Conservation (phyloP, 2,329 filamentous ascomycete species). For the Lachnellula occidentalis region DNA sequence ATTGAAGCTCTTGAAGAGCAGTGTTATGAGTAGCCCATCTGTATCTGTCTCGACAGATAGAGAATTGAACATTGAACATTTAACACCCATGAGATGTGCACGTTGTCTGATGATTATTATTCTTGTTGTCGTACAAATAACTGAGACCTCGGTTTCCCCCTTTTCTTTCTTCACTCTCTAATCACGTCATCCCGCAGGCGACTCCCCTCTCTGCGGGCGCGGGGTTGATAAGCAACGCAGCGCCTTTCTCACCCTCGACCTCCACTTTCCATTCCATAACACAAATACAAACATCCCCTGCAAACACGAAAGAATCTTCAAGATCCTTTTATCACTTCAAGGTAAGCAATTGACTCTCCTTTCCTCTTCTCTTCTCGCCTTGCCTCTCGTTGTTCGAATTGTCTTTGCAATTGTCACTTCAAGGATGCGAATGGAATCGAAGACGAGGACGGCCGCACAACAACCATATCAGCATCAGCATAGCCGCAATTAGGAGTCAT, state of each 20-base stretch:
- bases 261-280: too few relatives aligned
- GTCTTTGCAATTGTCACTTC: not conserved
- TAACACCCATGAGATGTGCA: not conserved
- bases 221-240: slow-evolving; percentile 2
- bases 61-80: not conserved
- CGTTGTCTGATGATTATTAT: not conserved
- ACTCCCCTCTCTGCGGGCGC: not conserved
- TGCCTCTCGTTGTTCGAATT: not conserved
- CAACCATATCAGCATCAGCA: not conserved
- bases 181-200: not conserved
- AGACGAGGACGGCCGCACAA: not conserved
- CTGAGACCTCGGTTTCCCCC: not conserved
- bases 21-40: not conserved
- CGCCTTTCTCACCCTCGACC: not conserved
- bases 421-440: not conserved
- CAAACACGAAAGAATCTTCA: not conserved
- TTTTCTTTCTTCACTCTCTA: not conserved
- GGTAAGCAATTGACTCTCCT: not conserved
- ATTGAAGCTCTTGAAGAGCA: not conserved
- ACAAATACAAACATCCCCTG: not conserved
- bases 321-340: not conserved
- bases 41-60: not conserved
- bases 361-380: not conserved
- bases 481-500: not conserved
- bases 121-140: too few relatives aligned